A percentile compares a stretch with the other conserved stretches of the same genome.
Conservation (phyloP, 495 filamentous ascomycete genomes). For the Tuber melanosporum region DNA sequence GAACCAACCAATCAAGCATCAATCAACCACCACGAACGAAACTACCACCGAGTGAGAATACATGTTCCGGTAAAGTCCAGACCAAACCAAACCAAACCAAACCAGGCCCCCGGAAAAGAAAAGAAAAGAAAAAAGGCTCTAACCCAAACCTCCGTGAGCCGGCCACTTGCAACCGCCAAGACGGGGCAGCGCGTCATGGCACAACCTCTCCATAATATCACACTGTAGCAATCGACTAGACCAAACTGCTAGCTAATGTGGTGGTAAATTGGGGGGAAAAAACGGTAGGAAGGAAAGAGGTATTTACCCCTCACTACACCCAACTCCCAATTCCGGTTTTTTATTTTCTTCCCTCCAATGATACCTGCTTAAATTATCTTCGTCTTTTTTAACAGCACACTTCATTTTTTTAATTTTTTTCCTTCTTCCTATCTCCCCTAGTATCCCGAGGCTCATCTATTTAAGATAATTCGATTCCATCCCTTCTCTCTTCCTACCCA, state of each 20-base stretch:
- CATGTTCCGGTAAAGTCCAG: background rate
- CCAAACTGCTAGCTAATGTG: background rate
- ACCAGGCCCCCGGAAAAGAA: background rate
- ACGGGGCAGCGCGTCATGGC: background rate
- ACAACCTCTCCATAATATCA: background rate
- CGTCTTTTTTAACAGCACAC: background rate
- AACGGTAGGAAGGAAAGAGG: background rate
- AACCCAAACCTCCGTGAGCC: background rate
- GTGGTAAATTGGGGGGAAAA: background rate
- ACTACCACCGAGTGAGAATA: conserved; percentile 1
- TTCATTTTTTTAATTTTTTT: background rate
- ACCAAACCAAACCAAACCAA: background rate
- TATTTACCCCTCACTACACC: conserved; percentile 4
- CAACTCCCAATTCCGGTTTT: background rate
- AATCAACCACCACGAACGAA: background rate
- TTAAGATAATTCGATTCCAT: background rate
- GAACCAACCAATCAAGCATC: background rate
- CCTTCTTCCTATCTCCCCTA: background rate
- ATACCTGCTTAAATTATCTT: background rate
- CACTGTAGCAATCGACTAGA: background rate
- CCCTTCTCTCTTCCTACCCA: background rate
- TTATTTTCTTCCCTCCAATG: background rate
- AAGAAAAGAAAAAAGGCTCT: background rate
- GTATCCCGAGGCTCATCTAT: background rate
- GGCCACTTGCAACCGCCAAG: background rate